Evolutionary conservation across 129 eudicot species (phyloP).

Genomic region (carrot (Daucus carota)): DNA sequence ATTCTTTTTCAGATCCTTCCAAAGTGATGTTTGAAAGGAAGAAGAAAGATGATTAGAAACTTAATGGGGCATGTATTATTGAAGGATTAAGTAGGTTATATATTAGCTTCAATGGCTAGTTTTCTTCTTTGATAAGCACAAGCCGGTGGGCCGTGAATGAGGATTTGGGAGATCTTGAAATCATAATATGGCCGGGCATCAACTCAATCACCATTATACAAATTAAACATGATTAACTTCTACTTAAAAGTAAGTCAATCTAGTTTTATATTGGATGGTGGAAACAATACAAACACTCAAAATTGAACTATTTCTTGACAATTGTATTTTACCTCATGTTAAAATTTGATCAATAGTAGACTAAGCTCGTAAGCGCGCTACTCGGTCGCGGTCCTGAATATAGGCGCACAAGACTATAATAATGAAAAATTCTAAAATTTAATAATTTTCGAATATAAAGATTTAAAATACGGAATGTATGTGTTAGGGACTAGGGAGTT

Average conservation of each 20-base stretch:
- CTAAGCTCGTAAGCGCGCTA: too few relatives aligned
- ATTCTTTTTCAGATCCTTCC: constrained; percentile 44
- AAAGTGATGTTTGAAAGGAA: constrained; percentile 36
- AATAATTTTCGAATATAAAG: too few relatives aligned
- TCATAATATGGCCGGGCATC: not conserved
- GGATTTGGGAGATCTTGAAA: constrained; percentile 3
- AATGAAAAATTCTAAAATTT: too few relatives aligned
- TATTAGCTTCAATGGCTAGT: constrained; percentile 43
- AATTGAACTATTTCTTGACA: not conserved
- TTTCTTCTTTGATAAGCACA: constrained; percentile 48
- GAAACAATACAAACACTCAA: not conserved
- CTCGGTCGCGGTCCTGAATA: too few relatives aligned
- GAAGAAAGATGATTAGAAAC: constrained; percentile 52
- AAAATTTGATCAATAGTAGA: not conserved
- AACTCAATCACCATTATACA: not conserved
- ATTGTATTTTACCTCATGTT: not conserved
- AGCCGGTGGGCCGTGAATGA: constrained; percentile 41
- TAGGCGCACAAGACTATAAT: too few relatives aligned
- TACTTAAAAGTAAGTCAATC: not conserved
- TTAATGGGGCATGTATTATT: constrained; percentile 53
- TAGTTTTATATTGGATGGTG: not conserved
- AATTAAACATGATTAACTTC: not conserved
- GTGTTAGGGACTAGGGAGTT: too few relatives aligned
- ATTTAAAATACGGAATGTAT: too few relatives aligned
- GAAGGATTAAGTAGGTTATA: constrained; percentile 42